Base-by-base conservation (phyloP, 2,329 filamentous ascomycete species). In the Orbilia javanica region DNA sequence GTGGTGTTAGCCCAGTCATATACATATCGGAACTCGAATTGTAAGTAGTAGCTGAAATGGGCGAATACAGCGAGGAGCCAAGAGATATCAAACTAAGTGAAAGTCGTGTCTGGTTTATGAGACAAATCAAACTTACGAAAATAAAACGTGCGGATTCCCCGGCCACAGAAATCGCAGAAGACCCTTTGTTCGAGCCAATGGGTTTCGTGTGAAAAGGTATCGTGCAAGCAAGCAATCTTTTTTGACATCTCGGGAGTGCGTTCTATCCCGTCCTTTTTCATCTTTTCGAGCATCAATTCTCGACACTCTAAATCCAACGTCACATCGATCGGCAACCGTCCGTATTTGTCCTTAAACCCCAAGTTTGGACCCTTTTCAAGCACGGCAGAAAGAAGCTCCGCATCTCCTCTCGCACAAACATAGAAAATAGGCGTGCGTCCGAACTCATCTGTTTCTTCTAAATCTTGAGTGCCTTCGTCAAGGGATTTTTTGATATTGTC, bases 121-220 rank as follows among this genome's bases (percentile, higher is more conserved):
- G n/a, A n/a, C n/a, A n/a, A n/a, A n/a, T n/a, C n/a, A n/a, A 25
- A 71, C 57, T 71, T 64, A 71, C 67, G 67, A 29, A 34, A 71
- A 22, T 63, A 71, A 29, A 63, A 64, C 10, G 57, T 52, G 10
- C 39, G 11, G 2, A 71, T 3, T 3, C 2, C 25, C 36, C 42
- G 10, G 1, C 67, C 67, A 22, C 67, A 71, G 4, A 42, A 44
- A 20, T 64, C 44, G n/a, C 67, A 71, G n/a, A 34, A 63, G 10
- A 22, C 1, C 2, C 22, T 52, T 18, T 53, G 27, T 1, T 22
- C 42, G 4, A 18, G 22, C 31, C 7, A 34, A 2, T n/a, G 3
- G 39, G 13, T 29, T 29, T 2, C 1, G 10, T 15, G n/a, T 25
- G 25, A 4, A 18, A 31, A 53, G 31, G 10, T 53, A 31, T 31